Percentiles rank a stretch among this genome's conserved stretches.
Conservation (phyloP, 140 eudicot species). For the Flaveria floridana region DNA sequence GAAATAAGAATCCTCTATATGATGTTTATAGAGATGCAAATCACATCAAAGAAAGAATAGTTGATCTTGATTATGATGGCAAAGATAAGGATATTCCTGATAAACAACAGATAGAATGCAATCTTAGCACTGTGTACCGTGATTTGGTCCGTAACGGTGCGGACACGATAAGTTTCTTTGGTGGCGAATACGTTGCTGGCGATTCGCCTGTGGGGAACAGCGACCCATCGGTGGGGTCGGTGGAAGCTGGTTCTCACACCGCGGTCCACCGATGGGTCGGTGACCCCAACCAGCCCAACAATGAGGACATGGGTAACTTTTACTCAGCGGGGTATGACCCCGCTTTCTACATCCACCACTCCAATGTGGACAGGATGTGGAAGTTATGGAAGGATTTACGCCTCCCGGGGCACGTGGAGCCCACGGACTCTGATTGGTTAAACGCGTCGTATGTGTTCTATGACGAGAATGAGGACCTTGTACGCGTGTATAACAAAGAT, state of each 20-base stretch:
- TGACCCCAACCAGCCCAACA: conserved; percentile 32
- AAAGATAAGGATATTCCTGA: conserved; percentile 12
- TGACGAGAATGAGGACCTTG: conserved; percentile 53
- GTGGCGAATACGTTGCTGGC: conserved; percentile 40
- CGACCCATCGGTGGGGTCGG: conserved; percentile 26
- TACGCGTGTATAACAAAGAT: conserved; percentile 46
- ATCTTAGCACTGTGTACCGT: conserved; percentile 42
- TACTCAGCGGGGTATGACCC: conserved; percentile 73
- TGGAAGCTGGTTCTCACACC: conserved; percentile 42
- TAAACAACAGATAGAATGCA: conserved; percentile 26
- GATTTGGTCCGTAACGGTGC: conserved; percentile 38
- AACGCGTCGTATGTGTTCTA: conserved; percentile 50
- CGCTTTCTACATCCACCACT: conserved; percentile 53
- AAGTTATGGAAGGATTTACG: conserved; percentile 55
- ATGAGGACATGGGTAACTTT: conserved; percentile 65
- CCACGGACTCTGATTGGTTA: conserved; percentile 45
- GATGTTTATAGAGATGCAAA: conserved; percentile 22
- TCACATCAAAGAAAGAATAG: conserved; percentile 22
- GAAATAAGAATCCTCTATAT: conserved; percentile 11
- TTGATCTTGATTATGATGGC: conserved; percentile 31
- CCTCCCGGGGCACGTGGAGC: conserved; percentile 39
- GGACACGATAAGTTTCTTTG: conserved; percentile 38
- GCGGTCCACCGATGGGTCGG: conserved; percentile 54
- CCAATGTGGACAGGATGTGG: conserved; percentile 69
- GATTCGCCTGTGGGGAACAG: not conserved